Base-by-base conservation (phyloP, 2,329 filamentous ascomycete species). In the Dryadomyces sulphureus region DNA sequence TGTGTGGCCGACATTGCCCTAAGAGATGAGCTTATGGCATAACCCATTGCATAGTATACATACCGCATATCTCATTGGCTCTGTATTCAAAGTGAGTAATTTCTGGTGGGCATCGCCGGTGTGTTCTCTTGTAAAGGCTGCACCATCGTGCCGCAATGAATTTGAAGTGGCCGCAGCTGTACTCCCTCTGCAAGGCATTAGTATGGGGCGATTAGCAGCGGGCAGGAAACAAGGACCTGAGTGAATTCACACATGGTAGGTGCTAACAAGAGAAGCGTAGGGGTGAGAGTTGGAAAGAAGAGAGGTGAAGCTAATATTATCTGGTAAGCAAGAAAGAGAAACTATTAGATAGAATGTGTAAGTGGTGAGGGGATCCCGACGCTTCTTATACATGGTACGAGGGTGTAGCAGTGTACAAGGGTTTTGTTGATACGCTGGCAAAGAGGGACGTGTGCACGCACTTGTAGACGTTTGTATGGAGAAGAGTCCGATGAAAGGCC, bases 171-270 rank as follows among this genome's bases (percentile, higher is more conserved):
- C 59, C 59, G 54, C 59, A 61, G 7, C 54, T 53, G 50, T 60
- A 61, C 43, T 61, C 59, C 40, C 59, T 48, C 48, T 54, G 38
- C n/a, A 25, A 4, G 9, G 2, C 14, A 16, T 36, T 4, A 11
- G 8, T 4, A 14, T n/a, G n/a, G n/a, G n/a, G n/a, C n/a, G n/a
- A n/a, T 4, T 12, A n/a, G 2, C 21, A 20, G 7, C 2, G 16
- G 27, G 12, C 5, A 14, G 22, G 21, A 7, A n/a, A n/a, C n/a
- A 20, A 62, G 49, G 55, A 67, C 65, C 53, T 70, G 69, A 46
- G 69, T 70, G 55, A 69, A 70, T 58, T 70, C 69, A 60, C 67
- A 70, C 68, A 70, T 70, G 52, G 49, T 63, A 30, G 11, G 20
- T n/a, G 21, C 4, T 24, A 21, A 12, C 9, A 44, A 12, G 32